A percentile compares a stretch with the other conserved stretches of the same genome.
phyloP scores from a whole-genome alignment of 1,284 basidiomycete species.

The Trichosporon sp. region DNA sequence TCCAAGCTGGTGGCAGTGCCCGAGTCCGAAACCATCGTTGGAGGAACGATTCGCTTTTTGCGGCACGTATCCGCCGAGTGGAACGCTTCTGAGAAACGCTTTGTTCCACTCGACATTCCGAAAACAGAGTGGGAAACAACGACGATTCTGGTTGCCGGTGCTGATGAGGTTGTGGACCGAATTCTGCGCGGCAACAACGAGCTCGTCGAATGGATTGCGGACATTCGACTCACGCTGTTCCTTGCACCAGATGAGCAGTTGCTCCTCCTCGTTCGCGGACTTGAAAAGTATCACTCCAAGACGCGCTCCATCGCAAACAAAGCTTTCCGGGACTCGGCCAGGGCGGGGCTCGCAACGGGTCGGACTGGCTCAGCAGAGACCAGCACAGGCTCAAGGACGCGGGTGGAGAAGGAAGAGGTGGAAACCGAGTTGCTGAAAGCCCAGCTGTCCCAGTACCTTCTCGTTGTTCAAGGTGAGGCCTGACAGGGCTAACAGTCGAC shows the following conservation, averaged over 20 bases:
- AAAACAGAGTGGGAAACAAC: constrained; percentile 56
- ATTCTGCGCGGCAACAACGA: constrained; percentile 34
- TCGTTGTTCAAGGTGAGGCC: constrained; percentile 49
- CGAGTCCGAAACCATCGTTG: constrained; percentile 39
- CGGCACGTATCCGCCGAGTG: constrained; percentile 48
- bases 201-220: constrained; percentile 42
- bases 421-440: constrained; percentile 51
- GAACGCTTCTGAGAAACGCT: constrained; percentile 40
- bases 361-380: not conserved
- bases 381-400: not conserved
- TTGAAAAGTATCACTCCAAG: constrained; percentile 49
- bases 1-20: constrained; percentile 40
- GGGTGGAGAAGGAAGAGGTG: constrained; percentile 44
- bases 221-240: constrained; percentile 39
- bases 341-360: constrained; percentile 36
- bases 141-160: constrained; percentile 45
- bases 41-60: constrained; percentile 50
- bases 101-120: constrained; percentile 41
- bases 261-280: constrained; percentile 52
- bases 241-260: constrained; percentile 40
- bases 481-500: too few species aligned
- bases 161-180: constrained; percentile 50
- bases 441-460: constrained; percentile 47
- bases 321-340: constrained; percentile 44
- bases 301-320: constrained; percentile 42